Evolutionary conservation across 2,329 filamentous ascomycete genomes (phyloP), one percentile per base, ranked within the genome.

Genomic region (Colletotrichum limetticola): DNA sequence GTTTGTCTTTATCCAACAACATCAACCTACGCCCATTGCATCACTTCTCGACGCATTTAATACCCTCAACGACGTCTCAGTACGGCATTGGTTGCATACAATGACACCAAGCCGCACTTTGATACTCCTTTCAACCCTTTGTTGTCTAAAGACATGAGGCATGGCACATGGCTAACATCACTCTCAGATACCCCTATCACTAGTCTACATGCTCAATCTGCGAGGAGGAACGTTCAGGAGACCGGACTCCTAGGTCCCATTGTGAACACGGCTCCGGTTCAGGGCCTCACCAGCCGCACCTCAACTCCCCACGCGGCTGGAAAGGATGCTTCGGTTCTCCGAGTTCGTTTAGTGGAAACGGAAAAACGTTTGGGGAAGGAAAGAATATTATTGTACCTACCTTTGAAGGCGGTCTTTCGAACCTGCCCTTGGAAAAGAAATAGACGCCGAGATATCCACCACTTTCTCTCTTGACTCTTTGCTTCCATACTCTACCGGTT

Each of bases 11-110:
- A 49, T n/a, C 30, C 19, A 16, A 8, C 22, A n/a, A 12, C 16
- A 30, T n/a, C 37, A 16, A 42, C 14, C 2, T 28, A 22, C 0
- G 24, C 26, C 2, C 35, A 9, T 19, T n/a, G 26, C 28, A 49
- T 12, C 53, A 53, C 37, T 37, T 19, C 46, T 30, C 76, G 75
- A 78, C 76, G 74, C 76, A 37, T 64, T 66, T 49, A 52, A 57
- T 72, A 71, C 65, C 37, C 62, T 64, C 67, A 76, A 76, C 71
- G 71, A 82, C 83, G 81, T 82, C 83, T 82, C 80, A 82, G 82
- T 81, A 83, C 81, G 80, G 79, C 80, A 80, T 80, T 83, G 79
- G 81, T 77, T 62, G 26, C 76, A 68, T 70, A 77, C 77, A 58
- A 76, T 83, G 82, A 82, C 80, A 81, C 78, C 76, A 79, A 71